These are phyloP conservation scores for Coemansia sp. DNA, from an alignment of 192 early-diverging fungal species.

Conservation along the genomic window DNA sequence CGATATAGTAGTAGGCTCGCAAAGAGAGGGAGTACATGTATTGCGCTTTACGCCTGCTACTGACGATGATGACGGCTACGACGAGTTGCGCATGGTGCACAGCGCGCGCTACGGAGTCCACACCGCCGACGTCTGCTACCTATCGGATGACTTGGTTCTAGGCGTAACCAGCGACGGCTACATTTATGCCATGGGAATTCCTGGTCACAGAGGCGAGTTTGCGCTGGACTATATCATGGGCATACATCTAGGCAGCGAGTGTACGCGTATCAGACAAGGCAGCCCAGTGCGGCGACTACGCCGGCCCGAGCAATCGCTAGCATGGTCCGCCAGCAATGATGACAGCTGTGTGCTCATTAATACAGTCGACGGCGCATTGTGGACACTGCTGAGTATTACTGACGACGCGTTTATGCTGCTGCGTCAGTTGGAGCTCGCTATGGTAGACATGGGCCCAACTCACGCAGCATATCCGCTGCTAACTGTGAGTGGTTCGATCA, in stretches of 20 bases:
- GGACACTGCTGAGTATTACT: slow-evolving; percentile 38
- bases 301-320: slow-evolving; percentile 9
- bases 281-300: slow-evolving; percentile 14
- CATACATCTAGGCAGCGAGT: slow-evolving; percentile 35
- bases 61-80: slow-evolving; percentile 7
- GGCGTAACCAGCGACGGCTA: slow-evolving; percentile 35
- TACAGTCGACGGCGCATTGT: slow-evolving; percentile 33
- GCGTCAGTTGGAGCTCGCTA: slow-evolving; percentile 21
- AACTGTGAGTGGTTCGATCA: slow-evolving; percentile 3
- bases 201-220: slow-evolving; percentile 28
- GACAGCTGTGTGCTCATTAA: slow-evolving; percentile 15
- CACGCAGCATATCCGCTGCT: slow-evolving; percentile 47
- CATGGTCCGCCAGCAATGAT: slow-evolving; percentile 21
- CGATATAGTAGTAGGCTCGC: slow-evolving; percentile 36
- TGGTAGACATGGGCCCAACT: slow-evolving; percentile 16
- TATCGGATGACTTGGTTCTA: slow-evolving; percentile 20
- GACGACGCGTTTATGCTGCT: slow-evolving; percentile 26
- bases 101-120: slow-evolving; percentile 33
- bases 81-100: slow-evolving; percentile 21
- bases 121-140: slow-evolving; percentile 38
- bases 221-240: slow-evolving; percentile 34
- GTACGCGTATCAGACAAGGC: slow-evolving; percentile 25
- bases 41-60: slow-evolving; percentile 23
- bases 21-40: slow-evolving; percentile 35
- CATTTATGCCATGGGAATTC: slow-evolving; percentile 27